These are phyloP conservation scores for Russula sp. DNA, from an alignment of 768 basidiomycete species.

Conservation along the genomic window DNA sequence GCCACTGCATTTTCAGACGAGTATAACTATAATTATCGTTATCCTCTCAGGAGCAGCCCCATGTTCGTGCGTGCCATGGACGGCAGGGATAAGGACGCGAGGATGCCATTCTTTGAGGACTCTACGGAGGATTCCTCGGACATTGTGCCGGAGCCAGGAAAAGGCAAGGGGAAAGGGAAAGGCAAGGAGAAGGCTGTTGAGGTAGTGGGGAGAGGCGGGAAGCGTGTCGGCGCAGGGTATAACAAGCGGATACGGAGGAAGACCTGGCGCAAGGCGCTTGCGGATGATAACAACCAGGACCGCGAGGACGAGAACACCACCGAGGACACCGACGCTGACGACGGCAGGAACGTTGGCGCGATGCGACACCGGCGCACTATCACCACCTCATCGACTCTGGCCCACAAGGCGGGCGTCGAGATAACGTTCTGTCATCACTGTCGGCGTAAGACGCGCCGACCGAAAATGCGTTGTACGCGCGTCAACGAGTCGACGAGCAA, in stretches of 20 bases:
- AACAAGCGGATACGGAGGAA: constrained; percentile 1
- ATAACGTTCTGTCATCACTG: constrained; percentile 18
- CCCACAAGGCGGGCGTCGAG: too few species aligned
- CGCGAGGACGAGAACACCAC: background rate
- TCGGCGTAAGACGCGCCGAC: background rate
- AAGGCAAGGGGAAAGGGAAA: background rate
- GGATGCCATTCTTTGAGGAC: background rate
- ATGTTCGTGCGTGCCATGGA: background rate
- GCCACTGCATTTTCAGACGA: background rate
- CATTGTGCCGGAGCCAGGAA: background rate
- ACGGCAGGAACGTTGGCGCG: background rate
- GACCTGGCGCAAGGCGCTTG: constrained; percentile 9
- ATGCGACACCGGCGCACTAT: too few species aligned
- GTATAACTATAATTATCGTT: too few species aligned
- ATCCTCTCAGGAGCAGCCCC: background rate
- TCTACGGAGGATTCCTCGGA: background rate
- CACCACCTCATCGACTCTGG: too few species aligned
- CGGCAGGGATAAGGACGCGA: background rate
- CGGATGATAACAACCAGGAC: background rate
- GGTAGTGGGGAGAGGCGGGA: too few species aligned
- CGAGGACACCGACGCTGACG: background rate
- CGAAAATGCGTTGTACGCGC: constrained; percentile 13
- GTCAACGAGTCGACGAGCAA: background rate
- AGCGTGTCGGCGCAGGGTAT: too few species aligned
- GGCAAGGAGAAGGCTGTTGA: background rate